Conservation (phyloP, 805 yeast genomes). For the Metschnikowia chrysomelidarum region DNA sequence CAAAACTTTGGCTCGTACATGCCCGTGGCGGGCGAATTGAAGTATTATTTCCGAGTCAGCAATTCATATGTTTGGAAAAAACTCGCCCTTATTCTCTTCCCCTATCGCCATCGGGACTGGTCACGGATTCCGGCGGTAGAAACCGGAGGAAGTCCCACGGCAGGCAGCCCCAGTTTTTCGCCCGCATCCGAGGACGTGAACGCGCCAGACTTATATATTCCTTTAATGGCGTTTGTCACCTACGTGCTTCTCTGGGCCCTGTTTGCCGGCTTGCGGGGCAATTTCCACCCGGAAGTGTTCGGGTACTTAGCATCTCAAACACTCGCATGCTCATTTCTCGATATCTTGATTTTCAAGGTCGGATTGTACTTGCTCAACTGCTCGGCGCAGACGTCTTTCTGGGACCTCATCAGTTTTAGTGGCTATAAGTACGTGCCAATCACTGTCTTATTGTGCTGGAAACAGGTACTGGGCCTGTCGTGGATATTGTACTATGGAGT, state of each 20-base stretch:
- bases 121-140: constrained; percentile 46
- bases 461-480: constrained; percentile 40
- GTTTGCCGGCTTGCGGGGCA: constrained; percentile 80
- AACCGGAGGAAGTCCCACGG: constrained; percentile 15
- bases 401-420: constrained; percentile 85
- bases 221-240: constrained; percentile 88
- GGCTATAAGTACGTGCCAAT: constrained; percentile 93
- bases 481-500: constrained; percentile 36
- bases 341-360: constrained; percentile 69
- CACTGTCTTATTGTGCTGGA: constrained; percentile 53
- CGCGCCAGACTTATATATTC: constrained; percentile 96
- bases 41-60: constrained; percentile 89
- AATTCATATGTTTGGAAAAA: constrained; percentile 81
- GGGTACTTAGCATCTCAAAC: constrained; percentile 87
- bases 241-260: constrained; percentile 82
- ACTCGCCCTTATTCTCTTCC: constrained; percentile 71
- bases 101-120: constrained; percentile 86
- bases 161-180: constrained; percentile 45
- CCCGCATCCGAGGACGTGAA: constrained; percentile 85
- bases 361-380: constrained; percentile 81
- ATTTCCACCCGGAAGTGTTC: constrained; percentile 88
- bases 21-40: constrained; percentile 53
- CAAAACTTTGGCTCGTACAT: constrained; percentile 60
- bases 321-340: constrained; percentile 75
- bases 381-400: constrained; percentile 54